These are phyloP conservation scores for Coniella vitis DNA, from an alignment of 2,329 filamentous ascomycete genomes.

Conservation along the genomic window DNA sequence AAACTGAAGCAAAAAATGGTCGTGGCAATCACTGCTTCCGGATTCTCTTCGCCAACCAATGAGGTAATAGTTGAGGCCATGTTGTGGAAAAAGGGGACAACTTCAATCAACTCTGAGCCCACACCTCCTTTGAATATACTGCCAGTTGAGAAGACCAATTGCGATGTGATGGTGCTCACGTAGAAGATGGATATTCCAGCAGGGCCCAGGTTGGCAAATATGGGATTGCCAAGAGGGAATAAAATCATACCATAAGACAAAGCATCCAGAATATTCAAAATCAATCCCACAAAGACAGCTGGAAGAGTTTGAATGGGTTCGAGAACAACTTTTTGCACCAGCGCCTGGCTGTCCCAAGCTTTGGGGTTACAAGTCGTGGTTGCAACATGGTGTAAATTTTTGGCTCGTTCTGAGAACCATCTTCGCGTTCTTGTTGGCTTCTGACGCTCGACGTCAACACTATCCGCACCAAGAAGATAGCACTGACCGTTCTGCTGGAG, in stretches of 20 bases:
- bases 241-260: slow-evolving; percentile 95
- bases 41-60: slow-evolving; percentile 70
- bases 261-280: slow-evolving; percentile 91
- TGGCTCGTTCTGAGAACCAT: slow-evolving; percentile 29
- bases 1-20: slow-evolving; percentile 87
- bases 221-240: slow-evolving; percentile 80
- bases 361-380: slow-evolving; percentile 51
- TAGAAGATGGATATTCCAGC: slow-evolving; percentile 99
- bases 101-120: slow-evolving; percentile 96
- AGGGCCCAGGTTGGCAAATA: slow-evolving; percentile 80
- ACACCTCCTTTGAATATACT: slow-evolving; percentile 88
- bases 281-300: slow-evolving; percentile 77
- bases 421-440: slow-evolving; percentile 29
- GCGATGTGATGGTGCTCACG: slow-evolving; percentile 91
- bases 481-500: slow-evolving; percentile 19
- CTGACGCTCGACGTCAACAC: slow-evolving; percentile 44
- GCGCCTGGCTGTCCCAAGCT: slow-evolving; percentile 60
- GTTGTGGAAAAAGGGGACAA: slow-evolving; percentile 97
- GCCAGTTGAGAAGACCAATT: slow-evolving; percentile 79
- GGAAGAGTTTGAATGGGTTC: slow-evolving; percentile 68
- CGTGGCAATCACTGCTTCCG: slow-evolving; percentile 83
- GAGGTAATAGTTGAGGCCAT: slow-evolving; percentile 88
- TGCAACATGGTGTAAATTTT: slow-evolving; percentile 19
- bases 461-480: slow-evolving; percentile 4
- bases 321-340: slow-evolving; percentile 59